phyloP scores from a whole-genome alignment of 2,329 filamentous ascomycete species.

The Cryphonectria parasitica region DNA sequence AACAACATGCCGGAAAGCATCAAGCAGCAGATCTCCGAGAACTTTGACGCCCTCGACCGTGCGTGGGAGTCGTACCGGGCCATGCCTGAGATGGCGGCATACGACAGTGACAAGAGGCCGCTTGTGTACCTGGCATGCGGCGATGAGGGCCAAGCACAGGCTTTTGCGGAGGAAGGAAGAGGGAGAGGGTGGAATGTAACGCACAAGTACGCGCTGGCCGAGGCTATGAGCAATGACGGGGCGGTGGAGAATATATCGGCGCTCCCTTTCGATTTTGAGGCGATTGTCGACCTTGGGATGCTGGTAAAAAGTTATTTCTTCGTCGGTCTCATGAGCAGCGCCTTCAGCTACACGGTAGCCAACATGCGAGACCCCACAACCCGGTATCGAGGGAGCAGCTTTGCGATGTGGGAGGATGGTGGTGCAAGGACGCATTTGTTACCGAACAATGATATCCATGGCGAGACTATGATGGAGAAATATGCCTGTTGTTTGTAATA shows the following conservation, averaged over 20 bases:
- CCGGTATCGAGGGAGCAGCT: constrained; percentile 41
- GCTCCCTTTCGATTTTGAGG: constrained; percentile 42
- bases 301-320: constrained; percentile 40
- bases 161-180: constrained; percentile 36
- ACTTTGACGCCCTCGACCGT: constrained; percentile 40
- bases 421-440: constrained; percentile 40
- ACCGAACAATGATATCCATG: constrained; percentile 38
- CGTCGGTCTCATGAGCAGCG: constrained; percentile 40
- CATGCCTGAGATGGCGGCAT: not conserved
- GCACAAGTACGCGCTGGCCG: constrained; percentile 39
- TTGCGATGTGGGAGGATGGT: constrained; percentile 35
- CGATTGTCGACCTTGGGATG: constrained; percentile 40
- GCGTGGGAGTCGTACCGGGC: constrained; percentile 37
- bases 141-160: constrained; percentile 37
- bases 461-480: constrained; percentile 19
- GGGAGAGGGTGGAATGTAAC: constrained; percentile 40
- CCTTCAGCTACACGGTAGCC: constrained; percentile 38
- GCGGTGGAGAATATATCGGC: constrained; percentile 34
- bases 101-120: constrained; percentile 31
- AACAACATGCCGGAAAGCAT: constrained; percentile 41
- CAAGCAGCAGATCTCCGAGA: constrained; percentile 38
- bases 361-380: constrained; percentile 41
- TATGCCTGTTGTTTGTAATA: constrained; percentile 41
- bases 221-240: constrained; percentile 23
- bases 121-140: constrained; percentile 42